Base-by-base conservation (phyloP, 1,284 basidiomycete genomes). In the Cystobasidiaceae sp. region DNA sequence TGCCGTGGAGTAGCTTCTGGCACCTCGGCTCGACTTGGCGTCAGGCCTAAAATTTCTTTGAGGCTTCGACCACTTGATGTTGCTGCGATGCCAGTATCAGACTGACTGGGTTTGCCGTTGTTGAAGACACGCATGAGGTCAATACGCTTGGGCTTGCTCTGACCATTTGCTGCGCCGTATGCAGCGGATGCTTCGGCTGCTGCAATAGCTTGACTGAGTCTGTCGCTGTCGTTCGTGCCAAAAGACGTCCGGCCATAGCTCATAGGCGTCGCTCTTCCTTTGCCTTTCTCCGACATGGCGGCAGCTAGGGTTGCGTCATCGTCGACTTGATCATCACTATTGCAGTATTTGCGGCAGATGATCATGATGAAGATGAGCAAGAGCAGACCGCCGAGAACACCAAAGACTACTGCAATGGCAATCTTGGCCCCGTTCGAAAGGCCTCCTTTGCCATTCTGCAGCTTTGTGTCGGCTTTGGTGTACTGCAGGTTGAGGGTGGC, bases 371-470 rank as follows among this genome's bases (percentile, higher is more conserved):
- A 33, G 1, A 48, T 63, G 21, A 74, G 60, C 3, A 74, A 66
- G 28, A 70, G 21, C 2, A 71, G 57, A 1, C 59, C 64, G 4
- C 63, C 57, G 23, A 70, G 56, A 3, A 71, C 33, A 4, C 73
- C 73, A n/a, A 74, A 61, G 4, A 69, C 66, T 4, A 72, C 66
- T 0, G 70, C 73, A 5, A 74, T 39, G 0, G 69, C 72, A 23
- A 74, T 70, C 45, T 68, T 67, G 1, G 66, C 67, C 15, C 62
- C 50, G n/a, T 64, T 62, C 4, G 68, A 69, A 13, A 70, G 69
- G 5, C 68, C 56, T 30, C 51, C 64, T n/a, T 46, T 34, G 11
- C 30, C 44, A n/a, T 49, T 39, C n/a, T 59, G 67, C 13, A 59
- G 57, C 27, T 37, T 25, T 8, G 23, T 39, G 6, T 61, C 37